Percentiles rank a stretch among this genome's conserved stretches.
Evolutionary conservation across 1,284 basidiomycete genomes (phyloP).

Genomic region (Meira miltonrushii): DNA sequence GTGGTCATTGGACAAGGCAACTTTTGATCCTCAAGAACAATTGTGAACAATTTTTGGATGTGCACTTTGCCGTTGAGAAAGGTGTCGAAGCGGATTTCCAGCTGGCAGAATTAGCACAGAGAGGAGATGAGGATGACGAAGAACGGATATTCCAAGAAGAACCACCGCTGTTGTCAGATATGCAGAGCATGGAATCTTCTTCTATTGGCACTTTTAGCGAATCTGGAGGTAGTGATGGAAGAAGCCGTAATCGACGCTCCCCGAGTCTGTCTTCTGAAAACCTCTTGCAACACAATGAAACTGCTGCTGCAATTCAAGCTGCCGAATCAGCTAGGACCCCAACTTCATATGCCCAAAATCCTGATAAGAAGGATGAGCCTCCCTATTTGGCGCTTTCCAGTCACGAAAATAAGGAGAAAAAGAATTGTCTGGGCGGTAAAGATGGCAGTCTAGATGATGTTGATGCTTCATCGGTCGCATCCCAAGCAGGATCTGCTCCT

Average conservation of each 20-base stretch:
- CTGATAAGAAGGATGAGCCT: conserved; percentile 20
- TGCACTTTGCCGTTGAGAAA: conserved; percentile 54
- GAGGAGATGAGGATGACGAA: conserved; percentile 2
- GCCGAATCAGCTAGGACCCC: conserved; percentile 22
- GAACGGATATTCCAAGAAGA: conserved; percentile 1
- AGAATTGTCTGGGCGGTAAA: conserved; percentile 16
- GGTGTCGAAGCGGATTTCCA: conserved; percentile 56
- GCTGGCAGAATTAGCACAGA: conserved; percentile 52
- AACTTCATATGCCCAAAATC: conserved; percentile 27
- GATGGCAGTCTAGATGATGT: conserved; percentile 33
- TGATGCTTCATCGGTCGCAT: conserved; percentile 37
- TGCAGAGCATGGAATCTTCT: not conserved
- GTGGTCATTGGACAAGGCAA: conserved; percentile 56
- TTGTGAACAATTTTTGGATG: conserved; percentile 55
- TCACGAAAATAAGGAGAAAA: conserved; percentile 11
- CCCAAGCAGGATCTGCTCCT: conserved; percentile 45
- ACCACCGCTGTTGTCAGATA: not conserved
- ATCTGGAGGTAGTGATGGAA: conserved; percentile 1
- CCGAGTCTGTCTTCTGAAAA: not conserved
- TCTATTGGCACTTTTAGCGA: not conserved
- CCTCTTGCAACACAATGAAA: conserved; percentile 2
- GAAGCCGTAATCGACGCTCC: not conserved
- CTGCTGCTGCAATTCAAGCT: not conserved
- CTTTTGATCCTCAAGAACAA: conserved; percentile 56
- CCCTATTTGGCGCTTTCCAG: conserved; percentile 27